These are phyloP conservation scores for Harringtonia aguacate DNA, from an alignment of 2,329 filamentous ascomycete species.

Conservation along the genomic window DNA sequence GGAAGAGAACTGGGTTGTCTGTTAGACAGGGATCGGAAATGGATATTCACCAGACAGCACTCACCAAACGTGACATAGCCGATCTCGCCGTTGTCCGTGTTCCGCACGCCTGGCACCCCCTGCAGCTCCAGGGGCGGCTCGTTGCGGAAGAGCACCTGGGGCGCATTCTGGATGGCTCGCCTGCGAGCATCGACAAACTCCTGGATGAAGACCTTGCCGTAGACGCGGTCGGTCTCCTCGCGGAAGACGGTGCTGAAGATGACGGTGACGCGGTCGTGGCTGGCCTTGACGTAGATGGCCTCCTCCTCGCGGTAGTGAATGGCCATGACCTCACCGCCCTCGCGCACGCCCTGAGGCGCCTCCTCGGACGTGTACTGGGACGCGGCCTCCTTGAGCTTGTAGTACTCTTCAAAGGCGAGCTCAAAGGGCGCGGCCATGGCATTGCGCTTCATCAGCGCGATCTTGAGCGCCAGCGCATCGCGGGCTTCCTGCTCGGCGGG, in stretches of 20 bases:
- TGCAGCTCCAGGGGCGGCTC: slow-evolving; percentile 89
- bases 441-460: slow-evolving; percentile 92
- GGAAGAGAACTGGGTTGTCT: slow-evolving; percentile 71
- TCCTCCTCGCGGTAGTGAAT: slow-evolving; percentile 99
- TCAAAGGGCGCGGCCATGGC: slow-evolving; percentile 98
- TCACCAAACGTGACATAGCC: slow-evolving; percentile 97
- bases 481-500: slow-evolving; percentile 70
- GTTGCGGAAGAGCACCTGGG: slow-evolving; percentile 91
- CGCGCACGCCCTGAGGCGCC: slow-evolving; percentile 78
- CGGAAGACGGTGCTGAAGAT: slow-evolving; percentile 98
- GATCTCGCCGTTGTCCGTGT: slow-evolving; percentile 69
- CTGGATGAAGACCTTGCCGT: slow-evolving; percentile 96
- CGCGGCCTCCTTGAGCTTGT: slow-evolving; percentile 74
- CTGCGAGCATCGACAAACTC: slow-evolving; percentile 96
- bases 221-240: slow-evolving; percentile 95
- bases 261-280: slow-evolving; percentile 90
- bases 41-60: slow-evolving; percentile 85
- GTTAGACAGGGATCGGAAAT: slow-evolving; percentile 9
- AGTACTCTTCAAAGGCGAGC: slow-evolving; percentile 89
- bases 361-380: slow-evolving; percentile 89
- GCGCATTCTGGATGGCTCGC: slow-evolving; percentile 94
- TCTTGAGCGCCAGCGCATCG: slow-evolving; percentile 76
- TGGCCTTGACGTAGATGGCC: slow-evolving; percentile 97
- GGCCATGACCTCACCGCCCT: slow-evolving; percentile 87
- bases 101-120: slow-evolving; percentile 70